Evolutionary conservation across 2,329 filamentous ascomycete genomes (phyloP).

Genomic region (Alternaria alternata): DNA sequence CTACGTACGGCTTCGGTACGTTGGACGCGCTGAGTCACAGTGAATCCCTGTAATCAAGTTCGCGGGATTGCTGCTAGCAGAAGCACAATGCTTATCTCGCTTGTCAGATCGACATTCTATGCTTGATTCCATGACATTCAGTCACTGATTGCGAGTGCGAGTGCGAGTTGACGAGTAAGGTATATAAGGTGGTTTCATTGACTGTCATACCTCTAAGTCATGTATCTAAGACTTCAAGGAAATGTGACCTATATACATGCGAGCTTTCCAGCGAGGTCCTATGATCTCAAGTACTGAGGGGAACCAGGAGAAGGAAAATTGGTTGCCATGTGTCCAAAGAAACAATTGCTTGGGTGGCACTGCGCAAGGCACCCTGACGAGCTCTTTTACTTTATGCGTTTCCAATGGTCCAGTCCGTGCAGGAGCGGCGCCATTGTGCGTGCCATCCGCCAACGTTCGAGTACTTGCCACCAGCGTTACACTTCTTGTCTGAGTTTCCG

Average conservation of each 20-base stretch:
- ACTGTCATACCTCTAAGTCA: neutral
- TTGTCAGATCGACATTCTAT: neutral
- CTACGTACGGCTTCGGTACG: too few species aligned
- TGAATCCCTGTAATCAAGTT: too few species aligned
- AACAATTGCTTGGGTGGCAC: neutral
- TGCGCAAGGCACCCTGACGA: neutral
- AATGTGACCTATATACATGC: neutral
- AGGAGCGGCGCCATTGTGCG: neutral
- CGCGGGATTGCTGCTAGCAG: neutral
- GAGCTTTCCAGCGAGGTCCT: neutral
- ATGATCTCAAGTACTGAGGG: neutral
- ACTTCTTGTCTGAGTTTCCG: conserved; percentile 5
- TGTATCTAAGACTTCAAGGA: neutral
- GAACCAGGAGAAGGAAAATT: neutral
- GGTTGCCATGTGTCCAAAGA: neutral
- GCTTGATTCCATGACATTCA: neutral
- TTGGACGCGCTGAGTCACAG: too few species aligned
- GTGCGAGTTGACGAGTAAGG: neutral
- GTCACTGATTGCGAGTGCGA: neutral
- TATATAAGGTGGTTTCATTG: neutral
- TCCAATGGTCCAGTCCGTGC: neutral
- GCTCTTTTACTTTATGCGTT: neutral
- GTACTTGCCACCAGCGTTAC: conserved; percentile 14
- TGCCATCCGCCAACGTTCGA: conserved; percentile 5
- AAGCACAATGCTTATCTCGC: conserved; percentile 1